Evolutionary conservation across 2,329 filamentous ascomycete species (phyloP).

Genomic region (Leptographium radiaticola): DNA sequence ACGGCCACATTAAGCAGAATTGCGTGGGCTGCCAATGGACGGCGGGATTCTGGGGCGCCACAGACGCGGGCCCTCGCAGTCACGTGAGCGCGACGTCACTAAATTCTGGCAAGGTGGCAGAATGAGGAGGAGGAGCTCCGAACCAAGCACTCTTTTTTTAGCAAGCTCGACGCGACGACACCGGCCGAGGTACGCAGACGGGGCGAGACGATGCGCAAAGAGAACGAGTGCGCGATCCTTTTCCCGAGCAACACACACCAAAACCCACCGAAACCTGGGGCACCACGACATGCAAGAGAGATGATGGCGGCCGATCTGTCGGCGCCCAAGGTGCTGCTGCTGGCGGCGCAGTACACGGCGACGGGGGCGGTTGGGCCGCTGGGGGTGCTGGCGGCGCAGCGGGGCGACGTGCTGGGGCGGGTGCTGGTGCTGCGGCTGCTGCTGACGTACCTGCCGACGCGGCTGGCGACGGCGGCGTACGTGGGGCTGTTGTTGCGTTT

Average conservation of each 20-base stretch:
- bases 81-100: neutral
- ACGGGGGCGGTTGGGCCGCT: conserved; percentile 52
- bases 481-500: conserved; percentile 47
- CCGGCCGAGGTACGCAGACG: too few relatives aligned
- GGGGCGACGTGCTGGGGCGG: conserved; percentile 44
- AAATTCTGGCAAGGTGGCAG: too few relatives aligned
- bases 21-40: conserved; percentile 11
- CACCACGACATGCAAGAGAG: neutral
- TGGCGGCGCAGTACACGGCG: conserved; percentile 58
- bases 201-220: too few relatives aligned
- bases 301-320: conserved; percentile 26
- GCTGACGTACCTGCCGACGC: conserved; percentile 66
- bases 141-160: too few relatives aligned
- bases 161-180: too few relatives aligned
- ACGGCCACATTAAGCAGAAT: conserved; percentile 13
- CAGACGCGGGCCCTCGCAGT: neutral
- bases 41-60: neutral
- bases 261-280: too few relatives aligned
- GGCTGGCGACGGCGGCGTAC: conserved; percentile 49
- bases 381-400: conserved; percentile 41
- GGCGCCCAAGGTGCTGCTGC: conserved; percentile 55
- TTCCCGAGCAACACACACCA: too few relatives aligned
- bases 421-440: conserved; percentile 60
- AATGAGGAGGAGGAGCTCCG: too few relatives aligned
- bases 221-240: too few relatives aligned